Percentiles rank a stretch among this genome's conserved stretches.
phyloP scores from a whole-genome alignment of 768 basidiomycete species.

The Russula dissimulans region DNA sequence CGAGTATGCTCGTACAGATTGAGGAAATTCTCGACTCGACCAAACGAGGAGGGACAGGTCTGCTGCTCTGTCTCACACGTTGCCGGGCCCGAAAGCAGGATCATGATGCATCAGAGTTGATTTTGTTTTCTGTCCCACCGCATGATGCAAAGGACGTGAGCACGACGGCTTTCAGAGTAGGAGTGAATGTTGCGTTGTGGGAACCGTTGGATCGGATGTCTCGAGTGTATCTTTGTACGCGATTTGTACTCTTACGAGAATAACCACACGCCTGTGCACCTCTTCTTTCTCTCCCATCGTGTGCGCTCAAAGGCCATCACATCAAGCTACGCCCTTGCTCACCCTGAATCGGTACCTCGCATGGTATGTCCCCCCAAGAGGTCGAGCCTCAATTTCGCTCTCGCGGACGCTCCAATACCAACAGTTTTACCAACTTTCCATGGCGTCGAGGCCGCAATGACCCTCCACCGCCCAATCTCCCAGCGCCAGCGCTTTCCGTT shows the following conservation, averaged over 20 bases:
- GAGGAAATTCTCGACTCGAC: background rate
- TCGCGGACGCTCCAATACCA: slow-evolving; percentile 37
- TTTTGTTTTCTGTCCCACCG: slow-evolving; percentile 4
- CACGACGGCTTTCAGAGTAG: background rate
- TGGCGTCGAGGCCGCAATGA: slow-evolving; percentile 28
- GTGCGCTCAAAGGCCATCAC: background rate
- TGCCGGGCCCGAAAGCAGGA: background rate
- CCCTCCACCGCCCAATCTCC: slow-evolving; percentile 5
- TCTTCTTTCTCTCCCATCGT: too few species aligned
- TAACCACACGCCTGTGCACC: too few species aligned
- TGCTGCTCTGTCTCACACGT: slow-evolving; percentile 8
- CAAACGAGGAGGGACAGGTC: background rate
- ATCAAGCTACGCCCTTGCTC: background rate
- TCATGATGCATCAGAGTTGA: background rate
- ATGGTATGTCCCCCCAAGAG: slow-evolving; percentile 23
- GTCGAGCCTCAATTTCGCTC: slow-evolving; percentile 24
- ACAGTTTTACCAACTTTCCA: slow-evolving; percentile 31
- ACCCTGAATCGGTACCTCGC: slow-evolving; percentile 1
- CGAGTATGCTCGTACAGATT: slow-evolving; percentile 6
- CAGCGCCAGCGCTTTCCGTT: slow-evolving; percentile 26
- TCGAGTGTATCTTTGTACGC: slow-evolving; percentile 4
- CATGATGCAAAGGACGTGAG: background rate
- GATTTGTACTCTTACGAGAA: background rate
- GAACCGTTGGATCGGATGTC: background rate
- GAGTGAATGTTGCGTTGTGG: background rate